Evolutionary conservation across 768 basidiomycete genomes (phyloP), one percentile per base, ranked within the genome.

Genomic region (Tricholoma saponaceum): DNA sequence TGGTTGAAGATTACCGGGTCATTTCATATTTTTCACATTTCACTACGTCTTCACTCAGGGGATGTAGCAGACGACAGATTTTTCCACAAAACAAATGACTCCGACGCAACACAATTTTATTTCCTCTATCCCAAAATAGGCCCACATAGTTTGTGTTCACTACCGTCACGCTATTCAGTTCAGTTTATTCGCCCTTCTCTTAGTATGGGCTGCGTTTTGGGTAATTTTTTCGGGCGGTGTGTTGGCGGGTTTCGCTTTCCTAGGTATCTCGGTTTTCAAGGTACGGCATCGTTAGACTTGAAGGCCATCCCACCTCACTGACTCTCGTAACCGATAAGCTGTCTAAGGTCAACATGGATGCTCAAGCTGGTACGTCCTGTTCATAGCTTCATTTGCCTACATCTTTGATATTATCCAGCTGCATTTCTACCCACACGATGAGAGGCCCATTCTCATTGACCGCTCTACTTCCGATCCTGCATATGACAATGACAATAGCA

Each of bases 1-100:
- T 75, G 20, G 16, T 37, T 25, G 14, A 4, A 3, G 13, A 10
- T 50, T 10, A 28, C 25, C n/a, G 5, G 20, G 7, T 49, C 7
- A 6, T 14, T 46, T 25, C 22, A 10, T 33, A 32, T 8, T 22
- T 51, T 26, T n/a, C 18, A 60, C 32, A 14, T 28, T 43, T 32
- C n/a, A 32, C 30, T 9, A 44, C 37, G 16, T 41, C 13, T 32
- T 30, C 28, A 46, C 23, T 14, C 65, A 93, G 91, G 91, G 95
- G 95, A 98, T 67, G 87, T 95, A 46, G 84, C 92, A 44, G 95
- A 98, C 69, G 95, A 98, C 67, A 82, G 90, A 56, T 92, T 95
- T 74, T 97, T 95, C 73, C 91, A 94, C 67, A 96, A 96, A 76
- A 81, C 86, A 25, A 96, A 96, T 66, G 91, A 94, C 66, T 94